phyloP scores from a whole-genome alignment of 345 rosid species.

The Salix brachista region DNA sequence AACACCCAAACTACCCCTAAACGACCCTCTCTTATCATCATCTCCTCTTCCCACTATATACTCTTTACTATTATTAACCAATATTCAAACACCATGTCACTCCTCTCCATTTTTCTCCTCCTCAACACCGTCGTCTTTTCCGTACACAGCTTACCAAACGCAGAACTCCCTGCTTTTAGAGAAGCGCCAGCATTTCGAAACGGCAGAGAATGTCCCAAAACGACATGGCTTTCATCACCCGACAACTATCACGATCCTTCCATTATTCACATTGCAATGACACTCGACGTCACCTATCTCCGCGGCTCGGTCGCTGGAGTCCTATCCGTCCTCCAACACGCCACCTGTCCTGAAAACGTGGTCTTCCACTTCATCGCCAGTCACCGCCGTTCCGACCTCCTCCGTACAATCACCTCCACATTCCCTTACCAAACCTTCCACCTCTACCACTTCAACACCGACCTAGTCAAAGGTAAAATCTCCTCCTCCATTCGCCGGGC shows the following conservation, averaged over 20 bases:
- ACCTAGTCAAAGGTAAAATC: conserved; percentile 59
- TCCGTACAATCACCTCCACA: conserved; percentile 53
- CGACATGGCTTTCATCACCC: conserved; percentile 15
- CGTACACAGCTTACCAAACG: not conserved
- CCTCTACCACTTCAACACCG: conserved; percentile 66
- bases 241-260: conserved; percentile 26
- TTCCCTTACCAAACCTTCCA: conserved; percentile 69
- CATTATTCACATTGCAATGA: conserved; percentile 72
- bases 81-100: not conserved
- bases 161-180: conserved; percentile 40
- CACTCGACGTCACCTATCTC: conserved; percentile 79
- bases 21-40: not conserved
- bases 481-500: conserved; percentile 72
- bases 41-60: not conserved
- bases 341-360: conserved; percentile 74
- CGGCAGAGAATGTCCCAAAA: conserved; percentile 50
- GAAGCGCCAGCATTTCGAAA: conserved; percentile 79
- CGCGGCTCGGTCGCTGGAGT: conserved; percentile 88
- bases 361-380: conserved; percentile 79
- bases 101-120: conserved; percentile 8
- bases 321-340: conserved; percentile 78
- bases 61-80: not conserved
- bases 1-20: not conserved
- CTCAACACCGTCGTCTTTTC: conserved; percentile 2
- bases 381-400: conserved; percentile 46